Evolutionary conservation across 306 rosid species (phyloP).

Genomic region (Gynostemma pentaphyllum): DNA sequence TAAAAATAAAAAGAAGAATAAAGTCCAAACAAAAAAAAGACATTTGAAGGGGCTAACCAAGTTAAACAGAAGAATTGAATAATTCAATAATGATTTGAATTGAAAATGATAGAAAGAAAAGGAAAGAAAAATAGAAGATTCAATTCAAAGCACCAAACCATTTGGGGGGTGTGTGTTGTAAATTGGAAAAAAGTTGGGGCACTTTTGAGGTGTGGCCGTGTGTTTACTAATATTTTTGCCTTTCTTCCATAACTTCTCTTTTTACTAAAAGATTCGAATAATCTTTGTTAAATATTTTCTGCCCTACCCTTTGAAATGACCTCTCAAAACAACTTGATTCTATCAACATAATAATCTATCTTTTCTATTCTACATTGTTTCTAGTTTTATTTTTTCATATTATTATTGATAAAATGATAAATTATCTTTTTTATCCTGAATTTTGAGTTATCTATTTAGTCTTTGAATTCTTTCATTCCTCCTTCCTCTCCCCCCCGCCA

Average conservation of each 20-base stretch:
- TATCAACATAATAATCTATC: neutral
- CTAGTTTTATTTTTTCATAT: too few species aligned
- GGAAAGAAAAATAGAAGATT: too few species aligned
- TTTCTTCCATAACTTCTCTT: neutral
- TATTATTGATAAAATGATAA: too few species aligned
- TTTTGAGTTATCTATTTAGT: too few species aligned
- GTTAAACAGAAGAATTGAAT: conserved; percentile 1
- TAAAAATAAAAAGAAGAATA: neutral
- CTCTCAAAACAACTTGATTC: neutral
- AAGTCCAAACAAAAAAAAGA: neutral
- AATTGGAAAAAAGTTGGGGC: neutral
- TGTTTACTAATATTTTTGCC: neutral
- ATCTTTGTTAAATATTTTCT: conserved; percentile 6
- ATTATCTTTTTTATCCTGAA: too few species aligned
- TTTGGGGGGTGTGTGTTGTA: neutral
- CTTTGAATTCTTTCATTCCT: too few species aligned
- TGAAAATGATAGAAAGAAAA: neutral
- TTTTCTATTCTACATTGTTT: neutral
- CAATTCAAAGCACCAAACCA: neutral
- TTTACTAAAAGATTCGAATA: conserved; percentile 5
- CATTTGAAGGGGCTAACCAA: neutral
- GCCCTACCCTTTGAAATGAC: conserved; percentile 4
- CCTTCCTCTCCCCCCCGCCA: too few species aligned
- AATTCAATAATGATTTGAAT: conserved; percentile 7
- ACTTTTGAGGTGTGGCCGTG: neutral